Percentiles rank a stretch among this genome's conserved stretches.
phyloP scores from a whole-genome alignment of 2,329 filamentous ascomycete genomes.

The Fusarium praegraminearum region DNA sequence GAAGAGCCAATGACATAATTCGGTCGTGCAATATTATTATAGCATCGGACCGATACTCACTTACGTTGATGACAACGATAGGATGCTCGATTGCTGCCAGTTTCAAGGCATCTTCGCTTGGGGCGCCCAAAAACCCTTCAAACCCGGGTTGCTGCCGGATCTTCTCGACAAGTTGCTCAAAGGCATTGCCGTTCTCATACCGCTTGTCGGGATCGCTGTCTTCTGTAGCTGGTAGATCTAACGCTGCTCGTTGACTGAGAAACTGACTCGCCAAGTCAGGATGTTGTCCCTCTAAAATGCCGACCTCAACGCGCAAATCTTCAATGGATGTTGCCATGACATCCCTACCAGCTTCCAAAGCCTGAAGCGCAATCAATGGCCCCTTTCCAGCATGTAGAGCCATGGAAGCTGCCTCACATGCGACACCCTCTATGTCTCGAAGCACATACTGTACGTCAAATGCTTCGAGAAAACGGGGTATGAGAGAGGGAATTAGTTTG shows the following conservation, averaged over 20 bases:
- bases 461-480: background rate
- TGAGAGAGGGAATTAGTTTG: background rate
- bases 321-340: background rate
- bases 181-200: background rate
- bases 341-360: background rate
- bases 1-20: background rate
- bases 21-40: background rate
- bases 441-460: background rate
- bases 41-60: background rate
- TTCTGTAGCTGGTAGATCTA: background rate
- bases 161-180: background rate
- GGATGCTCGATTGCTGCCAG: background rate
- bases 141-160: background rate
- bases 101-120: background rate
- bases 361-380: background rate
- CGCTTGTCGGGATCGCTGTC: background rate
- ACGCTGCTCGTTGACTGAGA: background rate
- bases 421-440: background rate
- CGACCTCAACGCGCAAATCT: background rate
- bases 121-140: background rate
- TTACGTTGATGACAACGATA: background rate
- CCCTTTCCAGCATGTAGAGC: background rate
- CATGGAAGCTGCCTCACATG: background rate
- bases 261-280: background rate
- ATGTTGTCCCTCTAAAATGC: background rate